Evolutionary conservation across 2,329 filamentous ascomycete genomes (phyloP), one percentile per base, ranked within the genome.

Genomic region (Pseudocercospora ulei): DNA sequence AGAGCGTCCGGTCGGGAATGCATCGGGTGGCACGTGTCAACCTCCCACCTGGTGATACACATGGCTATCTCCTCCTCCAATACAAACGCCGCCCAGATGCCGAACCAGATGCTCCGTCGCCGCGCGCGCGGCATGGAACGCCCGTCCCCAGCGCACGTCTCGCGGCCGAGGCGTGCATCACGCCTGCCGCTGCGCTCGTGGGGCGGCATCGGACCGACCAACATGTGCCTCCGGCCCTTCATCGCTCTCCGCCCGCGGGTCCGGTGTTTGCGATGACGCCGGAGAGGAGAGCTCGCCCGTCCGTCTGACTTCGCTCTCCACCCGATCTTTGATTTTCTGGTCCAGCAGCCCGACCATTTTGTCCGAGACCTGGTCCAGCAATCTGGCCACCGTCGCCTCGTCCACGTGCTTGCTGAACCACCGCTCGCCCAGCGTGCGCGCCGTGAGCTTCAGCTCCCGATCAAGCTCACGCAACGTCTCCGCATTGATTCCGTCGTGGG

Each of bases 361-460:
- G 53, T 84, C 79, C 2, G 79, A 82, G 53, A 85, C 85, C 60
- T 83, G 75, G 49, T 85, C 82, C 5, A 87, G 64, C 28, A 86
- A 62, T 34, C 76, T 78, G 25, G 59, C 56, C 56, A 69, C 61
- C 4, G 56, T 56, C 1, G 53, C 57, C 48, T 68, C 66, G 38
- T 66, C 62, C n/a, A 67, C 43, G 7, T 31, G 52, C 22, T 60
- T 64, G 7, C 56, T 55, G 28, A 63, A 63, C 18, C 51, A 52
- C 18, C 56, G 61, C 35, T 69, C 66, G 4, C 62, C 62, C 3
- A 72, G 53, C 3, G 59, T 62, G 20, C 64, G 53, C 9, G 64
- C 56, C 2, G 69, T 70, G 3, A 65, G 56, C 18, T 66, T 66
- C 7, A 79, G 61, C 53, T 79, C 75, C 13, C 65, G 63, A 47